These are phyloP conservation scores for Yamadazyma diddensiae DNA, from an alignment of 1,139 yeast genomes.

Conservation along the genomic window DNA sequence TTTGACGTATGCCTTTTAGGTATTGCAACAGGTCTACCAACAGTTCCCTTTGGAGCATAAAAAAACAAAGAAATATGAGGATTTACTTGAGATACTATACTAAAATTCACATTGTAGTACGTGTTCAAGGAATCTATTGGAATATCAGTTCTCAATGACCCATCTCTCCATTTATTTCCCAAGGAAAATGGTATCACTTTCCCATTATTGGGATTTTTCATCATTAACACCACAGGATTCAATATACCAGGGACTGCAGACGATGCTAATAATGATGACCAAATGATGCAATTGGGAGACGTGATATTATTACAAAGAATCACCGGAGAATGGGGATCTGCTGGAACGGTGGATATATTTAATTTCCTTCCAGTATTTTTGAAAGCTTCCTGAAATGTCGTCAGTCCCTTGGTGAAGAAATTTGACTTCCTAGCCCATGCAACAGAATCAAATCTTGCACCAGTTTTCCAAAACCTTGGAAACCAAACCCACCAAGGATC, in stretches of 20 bases:
- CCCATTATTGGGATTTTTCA: conserved; percentile 48
- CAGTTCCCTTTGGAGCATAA: conserved; percentile 78
- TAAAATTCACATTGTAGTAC: conserved; percentile 74
- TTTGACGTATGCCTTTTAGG: conserved; percentile 45
- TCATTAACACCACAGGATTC: conserved; percentile 78
- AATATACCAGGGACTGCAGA: conserved; percentile 85
- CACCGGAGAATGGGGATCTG: conserved; percentile 80
- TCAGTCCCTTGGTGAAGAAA: conserved; percentile 72
- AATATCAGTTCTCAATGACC: conserved; percentile 68
- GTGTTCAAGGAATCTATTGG: conserved; percentile 68
- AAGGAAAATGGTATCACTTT: conserved; percentile 63
- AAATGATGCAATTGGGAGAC: conserved; percentile 77
- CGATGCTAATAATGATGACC: conserved; percentile 76
- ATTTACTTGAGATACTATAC: conserved; percentile 78
- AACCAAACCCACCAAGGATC: conserved; percentile 62
- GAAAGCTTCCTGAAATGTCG: conserved; percentile 69
- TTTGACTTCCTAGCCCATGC: conserved; percentile 69
- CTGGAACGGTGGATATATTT: conserved; percentile 76
- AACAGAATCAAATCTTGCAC: conserved; percentile 74
- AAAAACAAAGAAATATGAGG: conserved; percentile 78
- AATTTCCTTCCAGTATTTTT: conserved; percentile 66
- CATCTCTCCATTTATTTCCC: conserved; percentile 77
- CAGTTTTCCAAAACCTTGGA: conserved; percentile 68
- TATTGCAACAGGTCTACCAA: conserved; percentile 70
- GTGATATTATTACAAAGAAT: conserved; percentile 75